Evolutionary conservation across 108 stramenopile genomes (phyloP), one percentile per base, ranked within the genome.

Genomic region (Discostella pseudostelligera): DNA sequence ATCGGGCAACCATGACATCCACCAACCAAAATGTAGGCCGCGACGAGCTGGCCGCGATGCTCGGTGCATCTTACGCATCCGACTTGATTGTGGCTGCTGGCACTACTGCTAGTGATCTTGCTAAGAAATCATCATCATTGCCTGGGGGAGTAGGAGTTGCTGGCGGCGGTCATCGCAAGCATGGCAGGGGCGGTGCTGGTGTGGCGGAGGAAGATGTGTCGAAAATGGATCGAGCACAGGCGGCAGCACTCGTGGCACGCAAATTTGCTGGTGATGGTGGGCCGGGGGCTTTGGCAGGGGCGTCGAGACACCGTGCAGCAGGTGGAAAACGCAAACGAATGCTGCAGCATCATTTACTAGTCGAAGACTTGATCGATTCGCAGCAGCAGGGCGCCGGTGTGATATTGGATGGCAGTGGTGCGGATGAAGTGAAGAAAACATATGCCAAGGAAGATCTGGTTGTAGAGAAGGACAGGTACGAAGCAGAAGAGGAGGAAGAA

Each of bases 31-130:
- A 56, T 19, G 36, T 56, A 4, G 86, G 89, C n/a, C 84, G 87
- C 26, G 85, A 88, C 54, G 90, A 92, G 61, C 83, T 92, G 71
- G 84, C 76, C 28, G 86, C 81, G 59, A 65, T 92, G 61, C 64
- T 88, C 47, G 90, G 87, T 13, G 87, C 85, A 12, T 83, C 87
- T 68, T 43, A 76, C 53, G 60, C 74, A 48, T 78, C 65, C 48
- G 71, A 78, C 74, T 44, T 70, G 24, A 28, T 74, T 39, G 25
- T 63, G 8, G 44, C 67, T 37, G 50, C 72, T 0, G 59, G 39
- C 35, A 37, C 32, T 39, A 17, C 35, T 16, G 45, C 46, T 16
- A 20, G 4, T 4, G 46, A 13, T 19, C 24, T 39, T 11, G 57
- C 37, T 44, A 47, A 25, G 32, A 36, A 45, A 39, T 32, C 25